A percentile compares a stretch with the other conserved stretches of the same genome.
phyloP scores from a whole-genome alignment of 176 grass and related monocot genomes.

The Puya raimondii region DNA sequence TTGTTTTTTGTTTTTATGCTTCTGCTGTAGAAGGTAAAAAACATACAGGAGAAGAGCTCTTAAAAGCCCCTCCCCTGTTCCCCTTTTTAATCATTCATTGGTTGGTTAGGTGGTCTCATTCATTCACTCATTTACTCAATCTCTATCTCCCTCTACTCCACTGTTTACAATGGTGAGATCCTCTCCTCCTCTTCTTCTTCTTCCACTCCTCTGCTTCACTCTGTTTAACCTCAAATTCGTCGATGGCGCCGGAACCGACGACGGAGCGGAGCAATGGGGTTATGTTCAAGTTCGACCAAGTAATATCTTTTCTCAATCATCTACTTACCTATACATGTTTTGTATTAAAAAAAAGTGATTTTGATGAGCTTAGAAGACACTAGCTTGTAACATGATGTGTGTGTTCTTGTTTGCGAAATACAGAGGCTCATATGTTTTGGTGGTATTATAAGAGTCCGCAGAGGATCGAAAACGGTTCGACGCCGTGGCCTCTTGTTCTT shows the following conservation, averaged over 20 bases:
- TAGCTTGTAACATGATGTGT: background rate
- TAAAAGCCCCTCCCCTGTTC: background rate
- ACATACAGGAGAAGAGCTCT: background rate
- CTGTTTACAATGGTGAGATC: constrained; percentile 9
- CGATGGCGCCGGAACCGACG: constrained; percentile 28
- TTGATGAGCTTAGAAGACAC: too few species aligned
- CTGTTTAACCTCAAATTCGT: background rate
- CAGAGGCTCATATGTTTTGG: constrained; percentile 91
- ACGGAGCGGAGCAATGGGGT: constrained; percentile 73
- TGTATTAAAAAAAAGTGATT: background rate
- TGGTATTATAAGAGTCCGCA: constrained; percentile 74
- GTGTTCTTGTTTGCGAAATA: background rate
- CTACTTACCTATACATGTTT: background rate
- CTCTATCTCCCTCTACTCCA: constrained; percentile 6
- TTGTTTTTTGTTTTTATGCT: too few species aligned
- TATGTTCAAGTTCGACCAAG: constrained; percentile 72
- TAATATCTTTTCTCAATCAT: constrained; percentile 1
- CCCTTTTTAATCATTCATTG: too few species aligned
- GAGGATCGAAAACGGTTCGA: constrained; percentile 16
- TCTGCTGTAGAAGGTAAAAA: background rate
- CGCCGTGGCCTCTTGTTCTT: constrained; percentile 60
- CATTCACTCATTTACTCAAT: background rate
- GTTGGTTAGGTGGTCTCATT: background rate
- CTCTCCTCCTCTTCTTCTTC: constrained; percentile 3
- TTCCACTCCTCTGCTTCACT: background rate